Evolutionary conservation across 164 flowering plant genomes (phyloP).

Genomic region (Tetracentron sinense): DNA sequence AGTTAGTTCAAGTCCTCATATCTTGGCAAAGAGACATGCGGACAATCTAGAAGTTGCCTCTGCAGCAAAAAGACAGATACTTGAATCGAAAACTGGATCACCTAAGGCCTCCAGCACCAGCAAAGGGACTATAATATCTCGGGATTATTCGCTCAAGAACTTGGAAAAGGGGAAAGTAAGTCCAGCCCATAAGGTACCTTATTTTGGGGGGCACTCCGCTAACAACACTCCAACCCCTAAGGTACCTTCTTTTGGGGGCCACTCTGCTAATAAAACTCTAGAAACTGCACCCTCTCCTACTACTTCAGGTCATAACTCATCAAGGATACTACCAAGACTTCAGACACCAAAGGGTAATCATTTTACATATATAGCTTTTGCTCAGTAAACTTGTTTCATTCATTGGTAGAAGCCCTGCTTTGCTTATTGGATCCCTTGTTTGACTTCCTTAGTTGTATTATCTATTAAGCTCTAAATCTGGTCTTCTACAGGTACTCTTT

Average conservation of each 20-base stretch:
- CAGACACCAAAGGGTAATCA: conserved; percentile 49
- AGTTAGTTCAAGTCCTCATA: conserved; percentile 21
- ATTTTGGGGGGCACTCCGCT: conserved; percentile 20
- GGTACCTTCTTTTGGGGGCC: too few relatives aligned
- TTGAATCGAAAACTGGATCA: conserved; percentile 37
- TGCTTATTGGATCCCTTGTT: not conserved
- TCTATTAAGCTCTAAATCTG: conserved; percentile 6
- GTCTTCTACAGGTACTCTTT: conserved; percentile 48
- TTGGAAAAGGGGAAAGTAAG: conserved; percentile 47
- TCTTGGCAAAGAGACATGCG: conserved; percentile 43
- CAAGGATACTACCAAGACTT: conserved; percentile 23
- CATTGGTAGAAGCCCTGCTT: too few relatives aligned
- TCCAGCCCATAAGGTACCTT: conserved; percentile 23
- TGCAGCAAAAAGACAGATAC: conserved; percentile 47
- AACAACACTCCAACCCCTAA: too few relatives aligned
- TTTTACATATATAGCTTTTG: not conserved
- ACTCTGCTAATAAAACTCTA: conserved; percentile 23
- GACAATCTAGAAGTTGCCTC: conserved; percentile 50
- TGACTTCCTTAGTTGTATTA: not conserved
- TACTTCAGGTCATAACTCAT: conserved; percentile 10
- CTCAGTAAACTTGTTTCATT: not conserved
- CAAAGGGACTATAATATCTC: conserved; percentile 34
- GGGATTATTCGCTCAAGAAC: conserved; percentile 58
- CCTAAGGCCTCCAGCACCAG: conserved; percentile 39
- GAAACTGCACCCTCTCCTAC: conserved; percentile 34